Evolutionary conservation across 1,139 yeast genomes (phyloP).

Genomic region (Entelexis sorbosivorans): DNA sequence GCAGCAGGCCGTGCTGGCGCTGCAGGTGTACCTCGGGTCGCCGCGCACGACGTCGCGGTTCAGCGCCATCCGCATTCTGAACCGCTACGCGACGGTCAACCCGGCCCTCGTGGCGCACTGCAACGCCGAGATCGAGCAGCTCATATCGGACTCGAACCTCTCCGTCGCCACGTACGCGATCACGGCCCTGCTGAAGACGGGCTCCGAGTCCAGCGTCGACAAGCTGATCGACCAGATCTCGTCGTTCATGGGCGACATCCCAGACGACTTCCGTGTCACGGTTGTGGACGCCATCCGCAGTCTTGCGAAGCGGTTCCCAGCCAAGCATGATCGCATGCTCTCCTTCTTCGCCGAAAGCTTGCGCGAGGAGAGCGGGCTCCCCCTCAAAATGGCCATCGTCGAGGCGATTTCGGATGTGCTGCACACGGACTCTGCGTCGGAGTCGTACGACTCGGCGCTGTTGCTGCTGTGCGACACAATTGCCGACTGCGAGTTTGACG

Average conservation of each 20-base stretch:
- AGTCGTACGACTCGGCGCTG: conserved; percentile 42
- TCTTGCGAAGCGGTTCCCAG: conserved; percentile 84
- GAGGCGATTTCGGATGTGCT: conserved; percentile 89
- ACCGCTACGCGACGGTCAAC: conserved; percentile 67
- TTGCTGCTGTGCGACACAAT: conserved; percentile 90
- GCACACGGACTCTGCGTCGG: conserved; percentile 44
- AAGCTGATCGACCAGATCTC: conserved; percentile 79
- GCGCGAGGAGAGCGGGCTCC: conserved; percentile 83
- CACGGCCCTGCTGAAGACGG: conserved; percentile 88
- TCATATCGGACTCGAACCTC: conserved; percentile 80
- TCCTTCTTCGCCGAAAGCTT: conserved; percentile 72
- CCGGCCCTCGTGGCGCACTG: conserved; percentile 63
- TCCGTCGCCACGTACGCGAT: conserved; percentile 98
- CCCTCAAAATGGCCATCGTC: conserved; percentile 74
- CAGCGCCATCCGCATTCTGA: conserved; percentile 84
- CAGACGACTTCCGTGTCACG: conserved; percentile 90
- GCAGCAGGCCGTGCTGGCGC: conserved; percentile 46
- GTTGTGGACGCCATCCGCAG: conserved; percentile 92
- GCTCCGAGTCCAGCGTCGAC: conserved; percentile 84
- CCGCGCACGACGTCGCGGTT: conserved; percentile 86
- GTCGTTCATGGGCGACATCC: conserved; percentile 73
- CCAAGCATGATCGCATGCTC: conserved; percentile 74
- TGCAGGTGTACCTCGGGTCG: conserved; percentile 69
- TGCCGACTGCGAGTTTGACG: conserved; percentile 96
- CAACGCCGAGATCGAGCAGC: conserved; percentile 71